A percentile compares a stretch with the other conserved stretches of the same genome.
These are phyloP conservation scores for Apiotrichum siamense DNA, from an alignment of 1,284 basidiomycete genomes.

Conservation along the genomic window DNA sequence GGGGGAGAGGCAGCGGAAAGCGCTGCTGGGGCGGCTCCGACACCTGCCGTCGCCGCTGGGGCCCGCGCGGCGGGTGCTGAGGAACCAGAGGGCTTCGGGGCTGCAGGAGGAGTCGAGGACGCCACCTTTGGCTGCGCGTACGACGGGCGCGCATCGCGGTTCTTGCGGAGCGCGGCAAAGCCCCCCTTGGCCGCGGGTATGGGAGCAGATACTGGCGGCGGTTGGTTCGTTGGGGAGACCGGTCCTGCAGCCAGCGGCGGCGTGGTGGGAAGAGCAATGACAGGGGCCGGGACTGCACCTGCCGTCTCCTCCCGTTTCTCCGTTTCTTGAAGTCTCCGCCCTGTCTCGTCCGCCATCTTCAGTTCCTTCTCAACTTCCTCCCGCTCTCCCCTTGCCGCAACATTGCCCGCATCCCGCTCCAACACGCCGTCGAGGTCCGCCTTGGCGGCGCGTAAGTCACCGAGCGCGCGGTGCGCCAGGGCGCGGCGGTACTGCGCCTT, in stretches of 20 bases:
- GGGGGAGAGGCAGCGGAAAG: not conserved
- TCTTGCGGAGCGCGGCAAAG: slow-evolving; percentile 26
- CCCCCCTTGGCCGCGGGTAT: not conserved
- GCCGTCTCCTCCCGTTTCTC: not conserved
- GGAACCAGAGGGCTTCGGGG: not conserved
- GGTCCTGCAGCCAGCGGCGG: not conserved
- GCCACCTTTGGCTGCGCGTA: slow-evolving; percentile 1
- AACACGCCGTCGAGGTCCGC: slow-evolving; percentile 6
- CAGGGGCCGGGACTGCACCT: not conserved
- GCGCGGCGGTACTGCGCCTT: slow-evolving; percentile 45
- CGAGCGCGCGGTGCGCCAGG: slow-evolving; percentile 33
- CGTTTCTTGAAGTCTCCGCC: not conserved
- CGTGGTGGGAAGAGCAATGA: not conserved
- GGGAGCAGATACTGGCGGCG: not conserved
- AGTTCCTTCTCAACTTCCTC: slow-evolving; percentile 22
- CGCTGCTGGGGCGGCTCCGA: not conserved
- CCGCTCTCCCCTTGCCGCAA: slow-evolving; percentile 28
- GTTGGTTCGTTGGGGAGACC: too few relatives aligned
- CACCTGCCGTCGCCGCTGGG: not conserved
- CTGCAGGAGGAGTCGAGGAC: not conserved
- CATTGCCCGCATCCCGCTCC: slow-evolving; percentile 24
- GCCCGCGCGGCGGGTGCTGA: not conserved
- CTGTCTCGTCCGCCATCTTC: not conserved
- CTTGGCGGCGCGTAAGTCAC: slow-evolving; percentile 21
- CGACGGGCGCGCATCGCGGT: slow-evolving; percentile 10